Percentiles rank a stretch among this genome's conserved stretches.
phyloP scores from a whole-genome alignment of 345 rosid genomes.

The Arabidopsis arenosa region DNA sequence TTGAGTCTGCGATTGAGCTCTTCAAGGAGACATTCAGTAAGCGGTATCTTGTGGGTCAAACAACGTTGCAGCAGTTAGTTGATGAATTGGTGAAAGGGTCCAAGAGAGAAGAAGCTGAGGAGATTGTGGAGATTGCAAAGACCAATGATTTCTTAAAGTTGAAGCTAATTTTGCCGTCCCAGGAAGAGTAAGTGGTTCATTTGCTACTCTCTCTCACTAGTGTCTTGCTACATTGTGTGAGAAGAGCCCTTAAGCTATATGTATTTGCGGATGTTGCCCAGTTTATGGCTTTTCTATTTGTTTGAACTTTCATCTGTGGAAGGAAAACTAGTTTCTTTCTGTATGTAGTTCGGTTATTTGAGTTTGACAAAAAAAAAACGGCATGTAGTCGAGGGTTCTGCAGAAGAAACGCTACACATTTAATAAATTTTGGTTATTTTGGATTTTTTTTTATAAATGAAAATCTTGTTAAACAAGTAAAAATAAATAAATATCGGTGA shows the following conservation, averaged over 20 bases:
- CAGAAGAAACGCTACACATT: constrained; percentile 3
- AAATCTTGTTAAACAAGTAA: not conserved
- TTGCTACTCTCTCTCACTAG: constrained; percentile 5
- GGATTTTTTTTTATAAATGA: not conserved
- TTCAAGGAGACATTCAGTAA: constrained; percentile 47
- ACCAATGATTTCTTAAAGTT: constrained; percentile 41
- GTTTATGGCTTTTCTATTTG: constrained; percentile 7
- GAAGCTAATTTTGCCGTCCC: constrained; percentile 38
- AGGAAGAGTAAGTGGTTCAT: constrained; percentile 29
- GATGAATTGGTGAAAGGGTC: constrained; percentile 56
- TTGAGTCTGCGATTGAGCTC: constrained; percentile 51
- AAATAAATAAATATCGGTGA: not conserved
- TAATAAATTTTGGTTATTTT: not conserved
- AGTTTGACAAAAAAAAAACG: not conserved
- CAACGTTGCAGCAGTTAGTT: constrained; percentile 55
- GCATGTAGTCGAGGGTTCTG: not conserved
- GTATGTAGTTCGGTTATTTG: not conserved
- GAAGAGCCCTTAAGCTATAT: constrained; percentile 6
- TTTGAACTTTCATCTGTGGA: not conserved
- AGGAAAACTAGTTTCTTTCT: not conserved
- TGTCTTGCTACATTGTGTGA: constrained; percentile 5
- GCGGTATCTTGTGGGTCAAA: constrained; percentile 34
- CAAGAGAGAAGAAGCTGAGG: constrained; percentile 58
- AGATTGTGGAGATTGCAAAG: constrained; percentile 58
- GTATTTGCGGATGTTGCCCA: constrained; percentile 11